A percentile compares a stretch with the other conserved stretches of the same genome.
phyloP scores from a whole-genome alignment of 2,329 filamentous ascomycete genomes.

The Trichoderma lentiforme region DNA sequence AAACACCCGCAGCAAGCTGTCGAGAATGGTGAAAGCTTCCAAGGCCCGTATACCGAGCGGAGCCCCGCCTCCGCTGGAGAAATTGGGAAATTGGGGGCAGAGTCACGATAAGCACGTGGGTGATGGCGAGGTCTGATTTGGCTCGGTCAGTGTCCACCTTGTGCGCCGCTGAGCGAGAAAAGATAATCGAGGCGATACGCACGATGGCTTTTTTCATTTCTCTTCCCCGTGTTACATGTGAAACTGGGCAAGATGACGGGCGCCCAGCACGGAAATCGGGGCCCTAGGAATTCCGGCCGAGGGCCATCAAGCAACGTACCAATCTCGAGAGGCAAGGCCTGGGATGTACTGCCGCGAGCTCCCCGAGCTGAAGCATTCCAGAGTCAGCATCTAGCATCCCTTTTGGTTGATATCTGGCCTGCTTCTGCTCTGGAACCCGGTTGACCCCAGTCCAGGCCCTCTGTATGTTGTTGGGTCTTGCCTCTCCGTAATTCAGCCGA shows the following conservation, averaged over 20 bases:
- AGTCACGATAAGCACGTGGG: constrained; percentile 14
- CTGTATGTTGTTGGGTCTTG: neutral
- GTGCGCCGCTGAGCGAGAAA: neutral
- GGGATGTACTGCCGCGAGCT: neutral
- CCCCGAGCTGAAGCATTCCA: neutral
- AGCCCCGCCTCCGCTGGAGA: constrained; percentile 4
- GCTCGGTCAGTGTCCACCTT: neutral
- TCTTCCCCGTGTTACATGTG: neutral
- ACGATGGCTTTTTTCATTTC: neutral
- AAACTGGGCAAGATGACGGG: neutral
- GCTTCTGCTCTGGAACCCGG: neutral
- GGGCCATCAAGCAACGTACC: neutral
- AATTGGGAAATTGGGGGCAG: neutral
- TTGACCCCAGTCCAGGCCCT: neutral
- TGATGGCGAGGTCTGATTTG: constrained; percentile 4
- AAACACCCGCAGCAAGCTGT: neutral
- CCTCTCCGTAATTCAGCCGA: constrained; percentile 19
- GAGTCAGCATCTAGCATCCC: neutral
- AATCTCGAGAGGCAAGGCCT: neutral
- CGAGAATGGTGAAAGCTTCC: neutral
- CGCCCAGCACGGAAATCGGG: neutral
- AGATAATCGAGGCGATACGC: neutral
- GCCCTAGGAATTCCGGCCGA: neutral
- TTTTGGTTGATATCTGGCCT: neutral
- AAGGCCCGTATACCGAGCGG: constrained; percentile 3